A percentile compares a stretch with the other conserved stretches of the same genome.
phyloP scores from a whole-genome alignment of 306 rosid species.

The Lathyrus oleraceus region DNA sequence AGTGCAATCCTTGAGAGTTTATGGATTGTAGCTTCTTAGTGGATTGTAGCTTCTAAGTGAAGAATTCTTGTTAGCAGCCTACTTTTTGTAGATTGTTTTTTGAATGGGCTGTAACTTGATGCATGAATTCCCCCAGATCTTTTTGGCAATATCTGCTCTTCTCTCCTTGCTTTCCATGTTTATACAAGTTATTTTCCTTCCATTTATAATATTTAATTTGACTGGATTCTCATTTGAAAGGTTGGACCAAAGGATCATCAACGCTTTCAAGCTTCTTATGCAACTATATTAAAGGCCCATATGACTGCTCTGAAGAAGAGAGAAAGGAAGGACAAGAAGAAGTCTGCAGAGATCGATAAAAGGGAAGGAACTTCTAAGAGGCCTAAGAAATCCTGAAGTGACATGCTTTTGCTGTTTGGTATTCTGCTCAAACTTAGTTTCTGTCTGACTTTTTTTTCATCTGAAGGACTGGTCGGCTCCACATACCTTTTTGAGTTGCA shows the following conservation, averaged over 20 bases:
- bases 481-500: conserved; percentile 2
- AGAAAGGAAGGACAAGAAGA: conserved; percentile 95
- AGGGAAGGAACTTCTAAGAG: conserved; percentile 55
- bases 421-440: conserved; percentile 31
- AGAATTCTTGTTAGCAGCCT: background rate
- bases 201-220: background rate
- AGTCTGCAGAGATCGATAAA: conserved; percentile 65
- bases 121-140: background rate
- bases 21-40: background rate
- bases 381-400: conserved; percentile 41
- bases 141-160: conserved; percentile 1
- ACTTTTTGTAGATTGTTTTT: background rate
- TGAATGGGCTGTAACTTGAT: background rate
- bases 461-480: conserved; percentile 9
- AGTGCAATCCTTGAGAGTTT: background rate
- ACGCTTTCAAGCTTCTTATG: conserved; percentile 97
- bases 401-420: conserved; percentile 14
- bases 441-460: conserved; percentile 23
- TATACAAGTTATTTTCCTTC: background rate
- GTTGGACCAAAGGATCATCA: conserved; percentile 94
- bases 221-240: conserved; percentile 47
- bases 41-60: background rate
- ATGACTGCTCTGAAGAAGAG: conserved; percentile 97
- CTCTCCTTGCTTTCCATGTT: conserved; percentile 13
- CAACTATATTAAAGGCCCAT: conserved; percentile 91